Evolutionary conservation across 2,329 filamentous ascomycete species (phyloP).

Genomic region (Monascus ruber): DNA sequence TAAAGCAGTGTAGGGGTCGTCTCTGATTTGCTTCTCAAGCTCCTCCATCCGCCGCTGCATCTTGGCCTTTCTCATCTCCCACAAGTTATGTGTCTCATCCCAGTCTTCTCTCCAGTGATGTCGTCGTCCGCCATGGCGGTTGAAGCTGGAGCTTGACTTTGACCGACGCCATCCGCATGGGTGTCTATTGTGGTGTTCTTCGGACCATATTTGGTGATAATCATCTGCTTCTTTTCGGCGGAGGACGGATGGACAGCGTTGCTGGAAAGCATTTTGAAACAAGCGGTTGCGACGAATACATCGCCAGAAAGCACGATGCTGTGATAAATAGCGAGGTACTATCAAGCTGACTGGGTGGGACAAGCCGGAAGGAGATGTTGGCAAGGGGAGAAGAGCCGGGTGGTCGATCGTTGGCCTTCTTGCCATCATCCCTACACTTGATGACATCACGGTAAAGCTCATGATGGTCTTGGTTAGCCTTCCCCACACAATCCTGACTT

Average conservation of each 20-base stretch:
- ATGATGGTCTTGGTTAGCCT: neutral
- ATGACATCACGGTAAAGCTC: neutral
- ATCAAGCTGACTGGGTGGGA: neutral
- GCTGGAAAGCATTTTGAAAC: too few species aligned
- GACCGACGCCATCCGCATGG: neutral
- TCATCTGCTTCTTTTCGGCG: neutral
- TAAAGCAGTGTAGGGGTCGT: constrained; percentile 29
- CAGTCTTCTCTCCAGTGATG: neutral
- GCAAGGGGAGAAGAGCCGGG: neutral
- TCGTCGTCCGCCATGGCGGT: neutral
- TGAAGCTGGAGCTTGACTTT: neutral
- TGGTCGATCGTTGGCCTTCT: neutral
- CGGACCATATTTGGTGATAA: neutral
- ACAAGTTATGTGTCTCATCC: constrained; percentile 3
- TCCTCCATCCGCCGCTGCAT: constrained; percentile 23
- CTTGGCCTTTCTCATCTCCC: constrained; percentile 12
- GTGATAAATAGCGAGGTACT: neutral
- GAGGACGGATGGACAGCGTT: neutral
- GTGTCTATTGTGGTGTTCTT: neutral
- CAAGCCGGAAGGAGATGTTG: neutral
- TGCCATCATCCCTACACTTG: neutral
- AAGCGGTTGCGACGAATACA: neutral
- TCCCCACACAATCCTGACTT: neutral
- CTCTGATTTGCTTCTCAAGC: constrained; percentile 23
- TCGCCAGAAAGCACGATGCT: neutral